Evolutionary conservation across 108 stramenopile genomes (phyloP).

Genomic region (Nannochloropsis salina): DNA sequence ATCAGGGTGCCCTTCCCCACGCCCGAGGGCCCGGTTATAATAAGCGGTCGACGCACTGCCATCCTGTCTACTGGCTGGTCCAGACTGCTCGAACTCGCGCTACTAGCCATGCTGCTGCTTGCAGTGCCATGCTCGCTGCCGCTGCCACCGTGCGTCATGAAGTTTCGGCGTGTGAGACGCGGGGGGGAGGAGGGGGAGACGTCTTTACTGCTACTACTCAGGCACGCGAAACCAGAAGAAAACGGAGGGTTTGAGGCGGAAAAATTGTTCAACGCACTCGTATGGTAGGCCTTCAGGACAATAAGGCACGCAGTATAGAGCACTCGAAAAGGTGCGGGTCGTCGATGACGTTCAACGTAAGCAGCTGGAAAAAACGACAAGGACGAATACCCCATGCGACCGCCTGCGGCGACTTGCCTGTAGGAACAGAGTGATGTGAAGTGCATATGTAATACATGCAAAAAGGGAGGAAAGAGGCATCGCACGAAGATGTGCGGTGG

Average conservation of each 20-base stretch:
- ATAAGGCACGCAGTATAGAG: constrained; percentile 6
- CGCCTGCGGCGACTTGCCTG: no score
- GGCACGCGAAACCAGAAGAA: background rate
- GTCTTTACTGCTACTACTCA: background rate
- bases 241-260: background rate
- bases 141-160: constrained; percentile 13
- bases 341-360: background rate
- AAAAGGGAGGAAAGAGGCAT: no score
- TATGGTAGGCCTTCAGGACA: background rate
- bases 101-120: background rate
- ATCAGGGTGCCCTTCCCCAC: constrained; percentile 62
- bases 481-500: no score
- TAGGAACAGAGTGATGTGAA: no score
- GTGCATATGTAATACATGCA: no score
- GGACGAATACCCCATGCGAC: background rate
- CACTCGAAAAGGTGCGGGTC: background rate
- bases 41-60: constrained; percentile 37
- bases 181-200: background rate
- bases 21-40: constrained; percentile 58
- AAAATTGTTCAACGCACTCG: background rate
- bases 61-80: background rate
- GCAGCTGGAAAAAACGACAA: background rate
- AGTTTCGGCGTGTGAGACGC: background rate
- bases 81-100: background rate
- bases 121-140: background rate